Conservation (phyloP, 225 moss, liverwort and hornwort genomes). For the Pseudisothecium myosuroides region DNA sequence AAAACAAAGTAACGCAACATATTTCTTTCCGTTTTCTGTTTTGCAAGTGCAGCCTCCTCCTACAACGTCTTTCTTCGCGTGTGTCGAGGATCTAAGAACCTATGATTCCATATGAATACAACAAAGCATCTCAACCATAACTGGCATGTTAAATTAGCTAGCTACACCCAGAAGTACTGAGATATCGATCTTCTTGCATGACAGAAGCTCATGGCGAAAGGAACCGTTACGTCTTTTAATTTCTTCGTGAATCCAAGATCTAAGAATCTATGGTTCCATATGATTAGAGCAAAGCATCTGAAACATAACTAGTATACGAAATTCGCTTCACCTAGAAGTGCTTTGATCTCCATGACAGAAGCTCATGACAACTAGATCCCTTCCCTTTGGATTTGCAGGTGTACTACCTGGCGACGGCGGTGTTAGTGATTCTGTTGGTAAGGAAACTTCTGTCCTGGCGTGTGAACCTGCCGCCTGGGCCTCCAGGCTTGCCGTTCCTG, state of each 20-base stretch:
- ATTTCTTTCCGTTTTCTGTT: background rate
- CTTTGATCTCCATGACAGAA: background rate
- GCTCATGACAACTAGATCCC: background rate
- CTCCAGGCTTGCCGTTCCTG: constrained; percentile 9
- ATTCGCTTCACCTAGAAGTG: background rate
- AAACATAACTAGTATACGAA: background rate
- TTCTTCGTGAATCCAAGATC: background rate
- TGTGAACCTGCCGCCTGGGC: constrained; percentile 13
- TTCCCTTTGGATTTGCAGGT: background rate
- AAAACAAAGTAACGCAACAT: background rate
- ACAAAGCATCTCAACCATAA: background rate
- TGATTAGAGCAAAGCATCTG: background rate
- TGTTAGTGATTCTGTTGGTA: background rate
- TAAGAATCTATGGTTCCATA: background rate
- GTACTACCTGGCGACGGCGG: background rate
- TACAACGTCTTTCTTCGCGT: background rate
- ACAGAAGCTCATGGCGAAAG: background rate
- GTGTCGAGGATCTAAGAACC: background rate
- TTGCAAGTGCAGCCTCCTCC: background rate
- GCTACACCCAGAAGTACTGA: background rate
- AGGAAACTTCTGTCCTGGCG: background rate
- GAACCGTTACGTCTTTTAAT: background rate
- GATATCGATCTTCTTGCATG: background rate
- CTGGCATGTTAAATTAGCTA: background rate
- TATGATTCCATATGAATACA: background rate